These are phyloP conservation scores for Boletus subparvulus DNA, from an alignment of 768 basidiomycete species.

Conservation along the genomic window DNA sequence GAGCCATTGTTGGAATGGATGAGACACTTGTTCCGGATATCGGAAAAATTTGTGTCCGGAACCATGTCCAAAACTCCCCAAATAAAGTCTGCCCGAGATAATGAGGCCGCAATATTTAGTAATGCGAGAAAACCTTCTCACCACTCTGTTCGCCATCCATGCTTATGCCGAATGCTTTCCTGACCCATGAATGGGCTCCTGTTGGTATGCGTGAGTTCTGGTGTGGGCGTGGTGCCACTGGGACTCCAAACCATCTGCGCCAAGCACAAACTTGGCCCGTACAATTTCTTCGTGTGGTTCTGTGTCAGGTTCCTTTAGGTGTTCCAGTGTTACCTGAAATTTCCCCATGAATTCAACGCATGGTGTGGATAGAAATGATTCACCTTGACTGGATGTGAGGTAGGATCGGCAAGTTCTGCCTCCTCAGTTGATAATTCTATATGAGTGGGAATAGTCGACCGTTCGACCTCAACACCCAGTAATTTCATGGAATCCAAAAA, in stretches of 20 bases:
- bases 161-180: slow-evolving; percentile 58
- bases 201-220: slow-evolving; percentile 4
- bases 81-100: slow-evolving; percentile 39
- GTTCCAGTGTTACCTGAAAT: slow-evolving; percentile 21
- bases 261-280: slow-evolving; percentile 71
- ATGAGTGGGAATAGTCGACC: slow-evolving; percentile 29
- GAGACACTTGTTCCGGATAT: slow-evolving; percentile 56
- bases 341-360: not conserved
- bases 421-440: slow-evolving; percentile 31
- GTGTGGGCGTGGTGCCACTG: not conserved
- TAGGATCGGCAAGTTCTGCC: slow-evolving; percentile 19
- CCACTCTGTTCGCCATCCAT: slow-evolving; percentile 77
- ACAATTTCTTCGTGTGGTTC: slow-evolving; percentile 52
- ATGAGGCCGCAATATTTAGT: not conserved
- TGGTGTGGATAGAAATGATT: not conserved
- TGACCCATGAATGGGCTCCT: slow-evolving; percentile 86
- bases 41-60: slow-evolving; percentile 75
- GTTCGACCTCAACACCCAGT: slow-evolving; percentile 32
- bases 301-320: slow-evolving; percentile 28
- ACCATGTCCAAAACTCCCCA: slow-evolving; percentile 84
- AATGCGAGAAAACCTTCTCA: slow-evolving; percentile 5
- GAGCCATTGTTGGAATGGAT: slow-evolving; percentile 72
- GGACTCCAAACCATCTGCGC: slow-evolving; percentile 58
- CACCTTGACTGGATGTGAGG: slow-evolving; percentile 26
- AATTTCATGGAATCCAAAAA: slow-evolving; percentile 35